Evolutionary conservation across 2,329 filamentous ascomycete species (phyloP), one percentile per base, ranked within the genome.

Genomic region (Reticulascus tulasneorum): DNA sequence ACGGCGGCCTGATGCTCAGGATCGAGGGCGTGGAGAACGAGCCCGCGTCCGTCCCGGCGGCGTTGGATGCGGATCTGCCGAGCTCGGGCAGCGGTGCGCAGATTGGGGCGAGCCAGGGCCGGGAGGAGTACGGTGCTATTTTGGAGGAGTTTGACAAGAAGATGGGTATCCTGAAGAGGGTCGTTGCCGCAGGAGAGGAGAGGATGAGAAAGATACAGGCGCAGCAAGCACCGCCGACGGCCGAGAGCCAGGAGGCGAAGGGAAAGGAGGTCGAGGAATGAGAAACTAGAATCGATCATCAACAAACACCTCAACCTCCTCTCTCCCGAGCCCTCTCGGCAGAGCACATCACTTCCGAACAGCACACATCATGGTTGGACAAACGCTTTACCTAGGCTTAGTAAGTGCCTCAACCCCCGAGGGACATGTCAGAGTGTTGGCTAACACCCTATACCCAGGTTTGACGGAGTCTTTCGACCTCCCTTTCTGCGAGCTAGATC

Each of bases 121-220:
- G 58, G 4, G 71, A 76, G 30, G 71, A 78, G 38, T 73, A 78
- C 38, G 60, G 63, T 3, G 58, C 52, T 4, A 53, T 83, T 25
- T 53, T 78, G 3, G 71, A 73, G 12, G 72, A 78, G 23, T 83
- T 83, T 44, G 70, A 76, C 35, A 65, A 63, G 40, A 66, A 73
- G 28, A 79, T 83, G 75, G 58, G 42, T 4, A 60, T 76, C 15
- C 49, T 82, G 43, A 67, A 66, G 33, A 72, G 61, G 47, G 69
- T 80, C 4, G 67, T 77, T 8, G 66, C 66, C n/a, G 67, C 71
- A n/a, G 64, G 66, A 4, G 66, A 72, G 38, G 38, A 9, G 23
- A 29, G 20, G 42, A 30, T 9, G 35, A 36, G 27, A 40, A 40
- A 29, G 44, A 33, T 20, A n/a, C 18, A 33, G 9, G 33, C 32